Base-by-base conservation (phyloP, 2,329 filamentous ascomycete genomes). In the Phaeosphaeriaceae sp. region DNA sequence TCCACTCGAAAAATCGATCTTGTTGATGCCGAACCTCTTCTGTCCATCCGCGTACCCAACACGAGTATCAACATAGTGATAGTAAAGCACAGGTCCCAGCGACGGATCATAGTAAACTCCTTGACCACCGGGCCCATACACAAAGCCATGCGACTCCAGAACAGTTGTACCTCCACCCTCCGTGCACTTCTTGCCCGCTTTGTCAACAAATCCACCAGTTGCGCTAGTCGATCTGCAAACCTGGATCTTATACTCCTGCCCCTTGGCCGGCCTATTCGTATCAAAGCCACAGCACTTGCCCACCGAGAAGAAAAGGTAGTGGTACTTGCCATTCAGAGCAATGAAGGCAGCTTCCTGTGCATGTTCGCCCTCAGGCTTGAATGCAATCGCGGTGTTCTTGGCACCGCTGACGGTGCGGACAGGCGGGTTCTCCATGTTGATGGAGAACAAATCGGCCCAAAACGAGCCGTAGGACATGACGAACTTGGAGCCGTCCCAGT, bases 101-200 rank as follows among this genome's bases (percentile, higher is more conserved):
- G 61, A 63, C 0, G 79, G 75, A 58, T 88, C 86, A 1, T 78
- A 77, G 60, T 84, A 83, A 1, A 88, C 82, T 45, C 85, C 86
- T 73, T 90, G 87, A 40, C 88, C 88, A 60, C 88, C 88, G 17
- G 88, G 88, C 27, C 85, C 88, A 64, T 90, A 91, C 0, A 89
- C 81, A 24, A 76, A 84, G 6, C 76, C 85, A 63, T 91, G 87
- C 15, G 82, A 85, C 61, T 83, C 81, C 0, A 91, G 79, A 0
- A 91, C 84, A 3, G 85, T 77, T 0, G 85, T 88, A 1, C 89
- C 89, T 9, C 88, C 88, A 45, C 84, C 83, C 7, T 78, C 67
- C 0, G 78, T 82, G 70, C 88, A 90, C 31, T 79, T 76, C 17
- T 69, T 77, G 1, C 88, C 87, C 50, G 69, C 70, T 54, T 82